These are phyloP conservation scores for Candida tibetensis DNA, from an alignment of 805 yeast genomes.

Conservation along the genomic window DNA sequence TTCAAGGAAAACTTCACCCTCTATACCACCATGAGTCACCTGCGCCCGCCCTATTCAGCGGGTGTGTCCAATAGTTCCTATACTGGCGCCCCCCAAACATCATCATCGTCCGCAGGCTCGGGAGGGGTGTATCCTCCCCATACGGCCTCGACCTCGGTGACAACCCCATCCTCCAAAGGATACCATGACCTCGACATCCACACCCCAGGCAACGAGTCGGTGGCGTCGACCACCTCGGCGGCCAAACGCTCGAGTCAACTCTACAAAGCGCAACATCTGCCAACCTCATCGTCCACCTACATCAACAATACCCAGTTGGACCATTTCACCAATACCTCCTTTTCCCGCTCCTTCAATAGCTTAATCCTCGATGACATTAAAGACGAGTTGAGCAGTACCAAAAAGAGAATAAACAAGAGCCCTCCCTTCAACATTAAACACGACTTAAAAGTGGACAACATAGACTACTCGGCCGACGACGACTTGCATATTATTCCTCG, in stretches of 20 bases:
- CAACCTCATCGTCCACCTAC: slow-evolving; percentile 2
- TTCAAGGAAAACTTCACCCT: no score
- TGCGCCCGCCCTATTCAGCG: slow-evolving; percentile 26
- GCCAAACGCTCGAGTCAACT: background rate
- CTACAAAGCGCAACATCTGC: slow-evolving; percentile 1
- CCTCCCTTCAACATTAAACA: slow-evolving; percentile 42
- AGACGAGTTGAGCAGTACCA: slow-evolving; percentile 14
- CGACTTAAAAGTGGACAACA: slow-evolving; percentile 19
- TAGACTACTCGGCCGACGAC: slow-evolving; percentile 22
- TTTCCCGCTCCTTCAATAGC: slow-evolving; percentile 42
- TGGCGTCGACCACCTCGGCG: background rate
- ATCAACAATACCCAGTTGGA: slow-evolving; percentile 18
- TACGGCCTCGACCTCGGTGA: slow-evolving; percentile 6
- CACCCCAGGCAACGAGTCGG: slow-evolving; percentile 3
- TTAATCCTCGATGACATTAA: slow-evolving; percentile 38
- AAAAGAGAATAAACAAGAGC: slow-evolving; percentile 32
- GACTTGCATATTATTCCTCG: slow-evolving; percentile 11
- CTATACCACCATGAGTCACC: slow-evolving; percentile 12
- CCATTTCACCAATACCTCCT: slow-evolving; percentile 37
- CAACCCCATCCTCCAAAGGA: slow-evolving; percentile 7
- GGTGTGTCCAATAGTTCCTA: slow-evolving; percentile 15
- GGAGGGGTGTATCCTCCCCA: slow-evolving; percentile 2
- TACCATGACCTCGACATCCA: background rate
- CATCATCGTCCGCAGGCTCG: background rate
- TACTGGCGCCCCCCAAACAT: slow-evolving; percentile 1